These are phyloP conservation scores for Cucurbitaria berberidis DNA, from an alignment of 2,329 filamentous ascomycete genomes.

Conservation along the genomic window DNA sequence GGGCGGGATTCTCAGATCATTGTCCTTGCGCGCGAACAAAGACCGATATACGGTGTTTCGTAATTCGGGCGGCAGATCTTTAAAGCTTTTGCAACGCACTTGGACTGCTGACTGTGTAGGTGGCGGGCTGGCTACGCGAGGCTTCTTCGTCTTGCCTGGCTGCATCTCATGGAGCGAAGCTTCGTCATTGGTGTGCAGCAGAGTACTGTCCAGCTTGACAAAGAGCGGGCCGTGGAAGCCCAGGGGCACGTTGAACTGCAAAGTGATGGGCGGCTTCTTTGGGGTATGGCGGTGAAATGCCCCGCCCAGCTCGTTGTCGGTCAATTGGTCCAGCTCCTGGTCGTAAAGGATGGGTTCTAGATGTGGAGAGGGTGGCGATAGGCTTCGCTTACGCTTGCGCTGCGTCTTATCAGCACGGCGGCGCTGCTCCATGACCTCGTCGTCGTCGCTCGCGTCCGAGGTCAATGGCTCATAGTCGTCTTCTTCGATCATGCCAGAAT, in stretches of 20 bases:
- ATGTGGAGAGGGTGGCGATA: conserved; percentile 44
- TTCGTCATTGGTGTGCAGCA: conserved; percentile 22
- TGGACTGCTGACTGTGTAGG: not conserved
- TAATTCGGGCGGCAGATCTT: conserved; percentile 49
- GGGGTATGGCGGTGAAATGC: conserved; percentile 18
- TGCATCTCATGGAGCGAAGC: conserved; percentile 24
- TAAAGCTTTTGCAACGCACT: conserved; percentile 25
- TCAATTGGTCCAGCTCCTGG: conserved; percentile 34
- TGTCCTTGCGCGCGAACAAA: conserved; percentile 47
- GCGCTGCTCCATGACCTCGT: conserved; percentile 25
- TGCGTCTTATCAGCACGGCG: conserved; percentile 19
- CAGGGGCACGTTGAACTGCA: conserved; percentile 55
- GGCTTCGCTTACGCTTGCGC: conserved; percentile 46
- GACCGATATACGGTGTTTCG: conserved; percentile 56
- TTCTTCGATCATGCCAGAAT: conserved; percentile 46
- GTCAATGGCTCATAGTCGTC: conserved; percentile 36
- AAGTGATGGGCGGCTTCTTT: conserved; percentile 39
- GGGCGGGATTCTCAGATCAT: conserved; percentile 45
- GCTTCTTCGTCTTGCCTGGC: conserved; percentile 16
- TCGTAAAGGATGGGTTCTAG: conserved; percentile 42
- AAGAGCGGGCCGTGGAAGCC: conserved; percentile 55
- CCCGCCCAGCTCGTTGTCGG: conserved; percentile 34
- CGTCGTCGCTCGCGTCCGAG: conserved; percentile 33
- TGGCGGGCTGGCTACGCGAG: not conserved
- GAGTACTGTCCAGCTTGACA: conserved; percentile 48